Conservation (phyloP, 371 early-diverging fungal species). For the Coemansia sp. region DNA sequence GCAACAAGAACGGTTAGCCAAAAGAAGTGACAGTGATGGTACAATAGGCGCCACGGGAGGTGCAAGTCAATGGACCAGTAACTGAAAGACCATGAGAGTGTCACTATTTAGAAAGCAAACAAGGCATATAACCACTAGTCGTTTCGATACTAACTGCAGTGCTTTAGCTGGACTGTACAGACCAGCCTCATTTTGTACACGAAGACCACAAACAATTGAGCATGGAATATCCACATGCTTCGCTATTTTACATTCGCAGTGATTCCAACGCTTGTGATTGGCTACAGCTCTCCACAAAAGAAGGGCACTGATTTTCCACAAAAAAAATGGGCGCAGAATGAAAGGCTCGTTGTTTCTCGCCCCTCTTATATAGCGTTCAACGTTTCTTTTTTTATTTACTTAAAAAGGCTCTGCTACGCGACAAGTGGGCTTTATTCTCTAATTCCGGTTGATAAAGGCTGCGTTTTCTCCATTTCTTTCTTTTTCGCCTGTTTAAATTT, state of each 20-base stretch:
- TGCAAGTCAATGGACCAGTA: not conserved
- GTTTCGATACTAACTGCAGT: too few species aligned
- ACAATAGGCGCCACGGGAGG: not conserved
- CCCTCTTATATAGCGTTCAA: not conserved
- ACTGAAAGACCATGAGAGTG: too few species aligned
- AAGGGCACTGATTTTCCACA: not conserved
- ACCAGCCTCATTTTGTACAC: not conserved
- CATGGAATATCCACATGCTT: not conserved
- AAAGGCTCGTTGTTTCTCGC: not conserved
- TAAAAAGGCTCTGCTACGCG: not conserved
- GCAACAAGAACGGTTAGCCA: not conserved
- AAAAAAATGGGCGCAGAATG: not conserved
- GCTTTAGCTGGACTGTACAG: not conserved
- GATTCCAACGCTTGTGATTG: not conserved
- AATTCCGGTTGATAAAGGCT: too few species aligned
- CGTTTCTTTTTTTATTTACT: not conserved
- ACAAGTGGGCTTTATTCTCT: not conserved
- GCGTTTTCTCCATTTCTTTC: not conserved
- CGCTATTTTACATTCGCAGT: not conserved
- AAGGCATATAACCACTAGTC: too few species aligned
- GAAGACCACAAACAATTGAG: not conserved
- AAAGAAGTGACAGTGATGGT: not conserved
- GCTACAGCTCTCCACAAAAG: not conserved
- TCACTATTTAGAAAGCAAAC: too few species aligned
- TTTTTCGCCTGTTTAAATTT: slow-evolving; percentile 1